Evolutionary conservation across 495 filamentous ascomycete species (phyloP).

Genomic region (Cercophora samala): DNA sequence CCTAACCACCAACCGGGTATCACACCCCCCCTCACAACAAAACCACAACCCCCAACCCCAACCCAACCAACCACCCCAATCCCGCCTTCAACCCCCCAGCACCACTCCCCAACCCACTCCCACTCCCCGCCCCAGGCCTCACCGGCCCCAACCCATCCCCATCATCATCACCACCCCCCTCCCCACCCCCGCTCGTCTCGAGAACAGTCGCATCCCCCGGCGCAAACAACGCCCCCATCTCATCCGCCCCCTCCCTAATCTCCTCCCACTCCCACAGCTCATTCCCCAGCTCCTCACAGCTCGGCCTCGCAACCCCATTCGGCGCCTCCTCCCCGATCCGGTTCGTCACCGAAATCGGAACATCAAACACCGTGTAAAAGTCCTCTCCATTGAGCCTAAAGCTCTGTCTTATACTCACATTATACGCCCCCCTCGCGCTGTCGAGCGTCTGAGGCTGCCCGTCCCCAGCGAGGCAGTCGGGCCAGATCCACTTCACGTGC

Average conservation of each 20-base stretch:
- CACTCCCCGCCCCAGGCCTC: conserved; percentile 26
- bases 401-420: conserved; percentile 65
- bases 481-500: conserved; percentile 67
- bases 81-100: conserved; percentile 22
- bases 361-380: conserved; percentile 65
- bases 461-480: conserved; percentile 60
- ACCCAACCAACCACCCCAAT: conserved; percentile 13
- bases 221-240: conserved; percentile 43
- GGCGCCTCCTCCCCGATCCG: conserved; percentile 43
- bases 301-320: conserved; percentile 38
- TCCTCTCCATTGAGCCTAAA: conserved; percentile 60
- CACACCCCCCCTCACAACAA: conserved; percentile 13
- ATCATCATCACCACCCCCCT: conserved; percentile 15
- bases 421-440: conserved; percentile 47
- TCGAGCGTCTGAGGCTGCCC: conserved; percentile 38
- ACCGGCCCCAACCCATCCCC: conserved; percentile 31
- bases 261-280: conserved; percentile 40
- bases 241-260: conserved; percentile 33
- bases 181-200: conserved; percentile 24
- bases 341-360: conserved; percentile 66
- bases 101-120: conserved; percentile 32
- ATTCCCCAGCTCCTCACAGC: conserved; percentile 48
- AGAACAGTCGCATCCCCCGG: conserved; percentile 43
- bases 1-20: conserved; percentile 2
- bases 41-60: conserved; percentile 21